These are phyloP conservation scores for Hyaloperonospora brassicae DNA, from an alignment of 352 stramenopile genomes.

Conservation along the genomic window DNA sequence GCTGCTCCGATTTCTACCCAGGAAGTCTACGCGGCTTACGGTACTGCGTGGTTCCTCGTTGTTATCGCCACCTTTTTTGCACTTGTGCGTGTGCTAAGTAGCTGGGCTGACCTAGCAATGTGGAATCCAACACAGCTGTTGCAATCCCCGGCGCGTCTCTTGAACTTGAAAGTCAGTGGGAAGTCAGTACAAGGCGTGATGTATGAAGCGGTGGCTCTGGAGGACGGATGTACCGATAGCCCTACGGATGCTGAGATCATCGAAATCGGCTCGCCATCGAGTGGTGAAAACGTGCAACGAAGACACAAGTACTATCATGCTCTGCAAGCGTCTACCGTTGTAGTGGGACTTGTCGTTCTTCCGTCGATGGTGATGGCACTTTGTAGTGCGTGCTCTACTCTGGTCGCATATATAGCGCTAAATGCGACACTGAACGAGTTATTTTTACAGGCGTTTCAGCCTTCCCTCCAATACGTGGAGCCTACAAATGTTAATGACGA, in stretches of 20 bases:
- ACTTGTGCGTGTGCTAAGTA: constrained; percentile 5
- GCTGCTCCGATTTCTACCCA: constrained; percentile 26
- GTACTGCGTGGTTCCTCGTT: constrained; percentile 11
- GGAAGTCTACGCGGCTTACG: constrained; percentile 26
- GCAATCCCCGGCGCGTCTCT: not conserved
- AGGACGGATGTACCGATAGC: not conserved
- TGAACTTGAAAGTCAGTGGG: not conserved
- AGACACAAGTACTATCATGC: not conserved
- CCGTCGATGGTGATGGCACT: not conserved
- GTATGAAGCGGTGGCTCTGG: too few relatives aligned
- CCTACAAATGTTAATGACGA: constrained; percentile 10
- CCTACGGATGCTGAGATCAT: not conserved
- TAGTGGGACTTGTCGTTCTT: not conserved
- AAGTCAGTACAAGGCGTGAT: too few relatives aligned
- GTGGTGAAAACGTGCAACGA: not conserved
- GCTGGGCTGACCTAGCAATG: constrained; percentile 13
- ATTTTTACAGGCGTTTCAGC: constrained; percentile 2
- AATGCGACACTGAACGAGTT: not conserved
- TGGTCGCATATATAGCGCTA: not conserved
- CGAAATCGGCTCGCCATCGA: not conserved
- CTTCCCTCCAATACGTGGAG: not conserved
- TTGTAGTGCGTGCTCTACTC: not conserved
- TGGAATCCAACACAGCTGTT: constrained; percentile 14
- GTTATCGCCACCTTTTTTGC: constrained; percentile 13
- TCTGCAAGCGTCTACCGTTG: not conserved